Conservation (phyloP, 495 filamentous ascomycete species). For the Talaromyces proteolyticus region DNA sequence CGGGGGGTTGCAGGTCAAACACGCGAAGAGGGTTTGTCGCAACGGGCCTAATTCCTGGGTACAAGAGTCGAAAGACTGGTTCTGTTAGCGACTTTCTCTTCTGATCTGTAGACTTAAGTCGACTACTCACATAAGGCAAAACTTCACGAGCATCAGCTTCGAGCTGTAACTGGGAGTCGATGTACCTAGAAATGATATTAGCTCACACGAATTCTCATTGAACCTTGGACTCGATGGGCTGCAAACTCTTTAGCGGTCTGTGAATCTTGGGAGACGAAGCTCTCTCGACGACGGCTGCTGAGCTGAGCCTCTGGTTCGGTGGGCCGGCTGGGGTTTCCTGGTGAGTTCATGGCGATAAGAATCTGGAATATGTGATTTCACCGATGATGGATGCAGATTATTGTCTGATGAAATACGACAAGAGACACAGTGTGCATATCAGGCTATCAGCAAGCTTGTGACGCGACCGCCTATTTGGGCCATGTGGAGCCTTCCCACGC, state of each 20-base stretch:
- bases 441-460: no score
- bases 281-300: conserved; percentile 31
- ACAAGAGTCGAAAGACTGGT: conserved; percentile 83
- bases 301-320: neutral
- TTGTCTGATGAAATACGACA: neutral
- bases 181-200: conserved; percentile 52
- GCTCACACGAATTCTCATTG: neutral
- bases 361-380: neutral
- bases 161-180: conserved; percentile 80
- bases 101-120: neutral
- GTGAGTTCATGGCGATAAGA: neutral
- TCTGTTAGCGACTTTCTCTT: neutral
- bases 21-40: conserved; percentile 82
- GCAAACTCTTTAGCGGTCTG: conserved; percentile 84
- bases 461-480: no score
- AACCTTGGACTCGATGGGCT: neutral
- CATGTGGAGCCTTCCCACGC: no score
- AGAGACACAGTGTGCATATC: no score
- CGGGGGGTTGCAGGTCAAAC: conserved; percentile 86
- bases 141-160: conserved; percentile 93
- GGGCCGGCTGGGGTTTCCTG: neutral
- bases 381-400: neutral
- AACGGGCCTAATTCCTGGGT: conserved; percentile 81
- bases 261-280: conserved; percentile 62
- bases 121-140: conserved; percentile 70